Conservation (phyloP, 352 stramenopile species). For the Pythium aristosporum region DNA sequence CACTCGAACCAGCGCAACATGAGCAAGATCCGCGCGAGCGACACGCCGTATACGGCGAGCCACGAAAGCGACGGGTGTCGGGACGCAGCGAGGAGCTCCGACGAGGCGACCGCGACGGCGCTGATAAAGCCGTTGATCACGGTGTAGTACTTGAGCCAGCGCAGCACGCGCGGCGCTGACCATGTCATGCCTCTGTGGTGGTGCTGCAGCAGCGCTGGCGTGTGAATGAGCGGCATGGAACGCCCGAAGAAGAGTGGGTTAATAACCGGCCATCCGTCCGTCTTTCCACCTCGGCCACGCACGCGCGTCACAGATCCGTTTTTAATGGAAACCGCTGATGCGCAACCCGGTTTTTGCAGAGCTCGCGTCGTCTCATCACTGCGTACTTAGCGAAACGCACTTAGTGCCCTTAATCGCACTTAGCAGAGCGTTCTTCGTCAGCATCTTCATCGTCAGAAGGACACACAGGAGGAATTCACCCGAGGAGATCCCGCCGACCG, state of each 20-base stretch:
- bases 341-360: neutral
- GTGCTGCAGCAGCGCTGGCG: no score
- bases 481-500: neutral
- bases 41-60: constrained; percentile 39
- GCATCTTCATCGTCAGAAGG: neutral
- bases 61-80: neutral
- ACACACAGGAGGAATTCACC: neutral
- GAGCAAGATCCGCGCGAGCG: constrained; percentile 52
- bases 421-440: neutral
- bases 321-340: constrained; percentile 10
- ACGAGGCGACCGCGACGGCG: constrained; percentile 41
- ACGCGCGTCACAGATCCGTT: constrained; percentile 22
- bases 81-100: constrained; percentile 20
- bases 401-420: neutral
- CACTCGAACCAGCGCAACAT: constrained; percentile 80
- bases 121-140: constrained; percentile 85
- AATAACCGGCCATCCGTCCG: no score
- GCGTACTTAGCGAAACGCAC: constrained; percentile 1
- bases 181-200: neutral
- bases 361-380: neutral
- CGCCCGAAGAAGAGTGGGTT: neutral
- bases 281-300: neutral
- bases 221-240: neutral
- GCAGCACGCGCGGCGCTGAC: constrained; percentile 28
- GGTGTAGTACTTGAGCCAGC: constrained; percentile 75